A percentile compares a stretch with the other conserved stretches of the same genome.
phyloP scores from a whole-genome alignment of 208 protist genomes.

The Acanthamoeba lenticulata region DNA sequence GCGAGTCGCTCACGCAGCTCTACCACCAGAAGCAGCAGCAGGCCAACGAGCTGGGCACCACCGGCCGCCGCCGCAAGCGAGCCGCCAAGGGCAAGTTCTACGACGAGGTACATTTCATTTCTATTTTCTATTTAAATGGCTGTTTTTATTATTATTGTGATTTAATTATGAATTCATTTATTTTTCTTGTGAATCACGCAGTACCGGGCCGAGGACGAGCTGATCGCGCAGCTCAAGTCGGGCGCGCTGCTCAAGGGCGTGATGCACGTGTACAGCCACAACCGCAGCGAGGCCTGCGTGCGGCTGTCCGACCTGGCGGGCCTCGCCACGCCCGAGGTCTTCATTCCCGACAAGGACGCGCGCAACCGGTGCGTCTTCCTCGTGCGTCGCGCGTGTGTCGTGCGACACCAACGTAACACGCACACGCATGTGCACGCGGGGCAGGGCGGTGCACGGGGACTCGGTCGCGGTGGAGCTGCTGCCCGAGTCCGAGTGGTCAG shows the following conservation, averaged over 20 bases:
- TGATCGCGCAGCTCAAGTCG: slow-evolving; percentile 29
- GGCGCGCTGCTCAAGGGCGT: background rate
- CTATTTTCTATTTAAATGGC: background rate
- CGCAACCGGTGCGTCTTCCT: background rate
- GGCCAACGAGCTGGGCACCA: background rate
- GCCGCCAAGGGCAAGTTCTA: slow-evolving; percentile 41
- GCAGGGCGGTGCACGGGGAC: slow-evolving; percentile 23
- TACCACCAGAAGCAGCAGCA: slow-evolving; percentile 33
- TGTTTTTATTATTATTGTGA: background rate
- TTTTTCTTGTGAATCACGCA: too few species aligned
- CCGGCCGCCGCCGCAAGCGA: background rate
- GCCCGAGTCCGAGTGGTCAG: background rate
- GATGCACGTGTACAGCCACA: slow-evolving; percentile 31
- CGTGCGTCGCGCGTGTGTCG: background rate
- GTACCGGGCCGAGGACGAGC: slow-evolving; percentile 40
- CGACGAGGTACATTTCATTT: background rate
- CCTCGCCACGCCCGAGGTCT: slow-evolving; percentile 29
- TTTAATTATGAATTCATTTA: background rate
- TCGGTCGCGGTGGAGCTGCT: slow-evolving; percentile 54
- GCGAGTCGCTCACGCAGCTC: slow-evolving; percentile 28
- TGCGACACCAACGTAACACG: too few species aligned
- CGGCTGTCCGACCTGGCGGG: background rate
- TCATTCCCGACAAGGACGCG: slow-evolving; percentile 20
- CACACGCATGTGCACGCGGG: background rate
- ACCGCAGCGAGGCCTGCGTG: slow-evolving; percentile 48